A percentile compares a stretch with the other conserved stretches of the same genome.
Conservation (phyloP, 148 eudicot species). For the Camellia granthamiana region DNA sequence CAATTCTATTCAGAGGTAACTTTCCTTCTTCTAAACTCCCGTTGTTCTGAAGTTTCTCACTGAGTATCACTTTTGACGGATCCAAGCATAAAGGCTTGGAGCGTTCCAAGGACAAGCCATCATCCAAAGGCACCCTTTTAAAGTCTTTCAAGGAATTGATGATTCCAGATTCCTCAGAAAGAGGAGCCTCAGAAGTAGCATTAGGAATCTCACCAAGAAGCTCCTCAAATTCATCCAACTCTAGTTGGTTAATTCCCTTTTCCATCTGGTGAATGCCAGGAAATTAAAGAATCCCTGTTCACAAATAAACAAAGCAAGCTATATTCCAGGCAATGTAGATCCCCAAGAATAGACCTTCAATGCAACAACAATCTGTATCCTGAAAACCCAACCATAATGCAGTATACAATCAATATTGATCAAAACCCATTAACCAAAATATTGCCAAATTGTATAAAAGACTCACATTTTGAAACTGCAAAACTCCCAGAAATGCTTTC, state of each 20-base stretch:
- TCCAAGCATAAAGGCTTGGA: not conserved
- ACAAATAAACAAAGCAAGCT: not conserved
- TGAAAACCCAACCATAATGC: not conserved
- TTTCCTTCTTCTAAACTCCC: constrained; percentile 13
- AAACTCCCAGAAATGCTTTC: not conserved
- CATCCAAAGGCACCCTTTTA: constrained; percentile 10
- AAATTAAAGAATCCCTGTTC: constrained; percentile 8
- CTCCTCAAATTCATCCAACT: constrained; percentile 40
- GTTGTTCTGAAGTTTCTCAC: constrained; percentile 14
- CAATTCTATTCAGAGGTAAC: constrained; percentile 5
- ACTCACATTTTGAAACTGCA: too few species aligned
- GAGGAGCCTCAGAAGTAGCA: constrained; percentile 26
- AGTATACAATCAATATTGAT: not conserved
- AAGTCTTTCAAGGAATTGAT: constrained; percentile 19
- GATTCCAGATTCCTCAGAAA: constrained; percentile 24
- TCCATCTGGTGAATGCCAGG: constrained; percentile 16
- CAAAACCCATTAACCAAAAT: not conserved
- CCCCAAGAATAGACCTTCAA: constrained; percentile 6
- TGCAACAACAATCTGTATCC: not conserved
- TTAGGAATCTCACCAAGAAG: constrained; percentile 40
- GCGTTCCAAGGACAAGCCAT: constrained; percentile 9
- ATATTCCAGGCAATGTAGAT: not conserved
- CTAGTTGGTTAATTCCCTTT: constrained; percentile 26
- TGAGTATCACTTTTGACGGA: not conserved
- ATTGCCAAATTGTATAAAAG: not conserved